A percentile compares a stretch with the other conserved stretches of the same genome.
phyloP scores from a whole-genome alignment of 2,329 filamentous ascomycete species.

The Nemania sp. region DNA sequence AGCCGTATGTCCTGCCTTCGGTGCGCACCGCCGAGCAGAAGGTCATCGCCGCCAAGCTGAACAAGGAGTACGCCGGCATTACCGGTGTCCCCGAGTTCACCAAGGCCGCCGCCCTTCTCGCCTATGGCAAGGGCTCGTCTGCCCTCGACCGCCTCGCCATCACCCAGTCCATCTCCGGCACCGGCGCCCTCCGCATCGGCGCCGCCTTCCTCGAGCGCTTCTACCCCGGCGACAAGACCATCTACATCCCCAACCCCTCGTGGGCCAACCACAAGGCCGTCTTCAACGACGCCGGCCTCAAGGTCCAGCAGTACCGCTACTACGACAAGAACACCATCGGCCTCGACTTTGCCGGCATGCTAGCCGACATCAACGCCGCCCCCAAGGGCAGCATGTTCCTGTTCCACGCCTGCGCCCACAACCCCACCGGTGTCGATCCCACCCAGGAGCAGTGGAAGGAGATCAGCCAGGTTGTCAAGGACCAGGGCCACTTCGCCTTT shows the following conservation, averaged over 20 bases:
- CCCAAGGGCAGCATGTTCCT: constrained; percentile 90
- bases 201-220: constrained; percentile 92
- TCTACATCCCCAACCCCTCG: constrained; percentile 95
- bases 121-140: constrained; percentile 85
- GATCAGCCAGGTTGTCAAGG: constrained; percentile 88
- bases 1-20: constrained; percentile 96
- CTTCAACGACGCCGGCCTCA: constrained; percentile 91
- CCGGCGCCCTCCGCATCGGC: constrained; percentile 93
- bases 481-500: constrained; percentile 90
- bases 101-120: constrained; percentile 88
- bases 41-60: constrained; percentile 79
- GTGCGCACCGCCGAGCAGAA: constrained; percentile 90
- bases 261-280: constrained; percentile 99
- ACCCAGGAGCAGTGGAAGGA: constrained; percentile 91
- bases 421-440: constrained; percentile 96
- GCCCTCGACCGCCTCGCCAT: constrained; percentile 85
- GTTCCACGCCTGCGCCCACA: constrained; percentile 97
- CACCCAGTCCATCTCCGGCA: constrained; percentile 98
- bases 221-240: constrained; percentile 91
- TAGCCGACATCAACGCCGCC: constrained; percentile 89
- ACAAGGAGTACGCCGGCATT: constrained; percentile 99
- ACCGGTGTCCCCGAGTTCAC: constrained; percentile 96
- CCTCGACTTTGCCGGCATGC: constrained; percentile 94
- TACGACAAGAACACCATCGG: constrained; percentile 99
- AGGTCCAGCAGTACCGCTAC: constrained; percentile 96